phyloP scores from a whole-genome alignment of 2,329 filamentous ascomycete species.

The Cyphellophora europaea region DNA sequence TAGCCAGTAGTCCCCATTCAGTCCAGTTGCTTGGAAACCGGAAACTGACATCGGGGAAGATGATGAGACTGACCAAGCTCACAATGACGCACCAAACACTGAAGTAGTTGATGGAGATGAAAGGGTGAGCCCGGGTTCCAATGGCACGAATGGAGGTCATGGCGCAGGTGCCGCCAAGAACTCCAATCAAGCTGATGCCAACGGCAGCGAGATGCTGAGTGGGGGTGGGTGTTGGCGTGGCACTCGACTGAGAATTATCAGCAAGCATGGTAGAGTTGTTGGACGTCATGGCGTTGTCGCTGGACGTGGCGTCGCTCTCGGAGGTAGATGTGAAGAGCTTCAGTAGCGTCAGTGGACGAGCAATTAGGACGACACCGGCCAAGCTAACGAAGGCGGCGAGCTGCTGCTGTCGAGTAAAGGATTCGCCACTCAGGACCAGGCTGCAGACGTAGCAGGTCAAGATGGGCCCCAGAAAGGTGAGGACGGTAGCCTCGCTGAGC shows the following conservation, averaged over 20 bases:
- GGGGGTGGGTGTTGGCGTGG: conserved; percentile 35
- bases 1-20: conserved; percentile 59
- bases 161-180: conserved; percentile 64
- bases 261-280: conserved; percentile 15
- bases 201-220: conserved; percentile 62
- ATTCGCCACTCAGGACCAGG: conserved; percentile 59
- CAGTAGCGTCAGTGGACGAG: conserved; percentile 57
- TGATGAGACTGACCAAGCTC: conserved; percentile 49
- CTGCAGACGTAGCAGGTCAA: conserved; percentile 74
- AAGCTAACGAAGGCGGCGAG: conserved; percentile 67
- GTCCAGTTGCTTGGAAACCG: conserved; percentile 42
- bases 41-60: conserved; percentile 48
- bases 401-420: conserved; percentile 69
- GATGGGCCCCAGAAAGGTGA: conserved; percentile 76
- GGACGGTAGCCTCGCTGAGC: conserved; percentile 77
- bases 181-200: conserved; percentile 63
- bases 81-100: conserved; percentile 61
- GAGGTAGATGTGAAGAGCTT: conserved; percentile 20
- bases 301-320: conserved; percentile 11
- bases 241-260: conserved; percentile 15
- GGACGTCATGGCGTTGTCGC: conserved; percentile 17
- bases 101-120: conserved; percentile 85
- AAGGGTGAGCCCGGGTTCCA: conserved; percentile 66
- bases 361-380: conserved; percentile 73
- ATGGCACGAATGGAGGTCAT: conserved; percentile 74